A percentile compares a stretch with the other conserved stretches of the same genome.
phyloP scores from a whole-genome alignment of 108 stramenopile genomes.

The Phaeodactylum tricornutum region DNA sequence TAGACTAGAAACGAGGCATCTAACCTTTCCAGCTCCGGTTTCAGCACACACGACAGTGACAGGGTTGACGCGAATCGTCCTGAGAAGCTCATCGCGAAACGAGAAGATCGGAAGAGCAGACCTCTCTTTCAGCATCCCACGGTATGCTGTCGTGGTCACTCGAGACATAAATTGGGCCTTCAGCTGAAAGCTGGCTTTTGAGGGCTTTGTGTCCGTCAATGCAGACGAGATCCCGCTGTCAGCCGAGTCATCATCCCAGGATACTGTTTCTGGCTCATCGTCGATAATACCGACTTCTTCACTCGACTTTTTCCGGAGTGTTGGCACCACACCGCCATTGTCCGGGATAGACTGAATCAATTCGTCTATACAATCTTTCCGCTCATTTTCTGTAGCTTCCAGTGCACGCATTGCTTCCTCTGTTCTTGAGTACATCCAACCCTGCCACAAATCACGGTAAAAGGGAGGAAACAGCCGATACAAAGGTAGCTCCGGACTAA shows the following conservation, averaged over 20 bases:
- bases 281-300: too few species aligned
- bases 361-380: too few species aligned
- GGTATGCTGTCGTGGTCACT: constrained; percentile 22
- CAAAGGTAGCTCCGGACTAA: constrained; percentile 38
- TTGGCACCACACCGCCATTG: too few species aligned
- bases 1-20: constrained; percentile 8
- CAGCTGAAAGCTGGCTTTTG: not conserved
- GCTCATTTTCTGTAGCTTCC: too few species aligned
- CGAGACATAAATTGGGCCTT: not conserved
- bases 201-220: not conserved
- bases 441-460: constrained; percentile 22
- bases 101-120: constrained; percentile 89
- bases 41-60: constrained; percentile 96
- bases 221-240: constrained; percentile 24
- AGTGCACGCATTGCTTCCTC: too few species aligned
- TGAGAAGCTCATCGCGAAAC: constrained; percentile 84
- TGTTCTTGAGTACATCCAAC: constrained; percentile 20
- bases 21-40: constrained; percentile 86
- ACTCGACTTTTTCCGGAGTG: too few species aligned
- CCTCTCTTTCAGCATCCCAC: constrained; percentile 68
- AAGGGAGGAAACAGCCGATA: constrained; percentile 50
- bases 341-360: too few species aligned
- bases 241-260: constrained; percentile 51
- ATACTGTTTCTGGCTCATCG: too few species aligned
- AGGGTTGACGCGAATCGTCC: constrained; percentile 79